Evolutionary conservation across 768 basidiomycete species (phyloP), one percentile per base, ranked within the genome.

Genomic region (Suillus fuscotomentosus): DNA sequence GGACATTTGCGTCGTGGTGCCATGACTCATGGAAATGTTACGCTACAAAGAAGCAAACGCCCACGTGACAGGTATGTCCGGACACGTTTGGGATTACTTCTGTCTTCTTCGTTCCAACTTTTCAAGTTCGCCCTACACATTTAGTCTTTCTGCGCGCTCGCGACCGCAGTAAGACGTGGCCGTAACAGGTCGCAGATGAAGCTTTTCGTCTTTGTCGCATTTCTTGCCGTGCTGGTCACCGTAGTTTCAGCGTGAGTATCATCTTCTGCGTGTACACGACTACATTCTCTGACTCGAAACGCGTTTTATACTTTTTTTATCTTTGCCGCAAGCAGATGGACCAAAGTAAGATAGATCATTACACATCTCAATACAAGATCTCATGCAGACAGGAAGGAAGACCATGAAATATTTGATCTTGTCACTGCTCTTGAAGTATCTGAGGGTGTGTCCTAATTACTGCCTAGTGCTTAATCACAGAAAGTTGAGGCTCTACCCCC

Each of bases 361-460:
- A 27, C n/a, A 2, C 39, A 54, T 45, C 53, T 64, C 22, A 14
- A 54, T 55, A 41, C 42, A 61, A 15, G 9, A 38, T 27, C 60
- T 66, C 14, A 61, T 51, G 65, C 42, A 47, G 6, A 20, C 17
- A 53, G 47, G 64, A 68, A 95, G 90, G 91, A 96, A 78, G 95
- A 98, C 79, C 86, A 97, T 81, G 95, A 98, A 76, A 96, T 98
- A 43, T 98, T 98, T 72, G 96, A 97, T 78, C 83, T 97, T 15
- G 95, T 97, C 64, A 84, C 86, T 67, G 91, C 84, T 22, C 74
- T 98, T 24, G 89, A 96, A 76, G 80, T 79, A 3, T 80, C 92
- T 3, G 96, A 97, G 81, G 95, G 95, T 82, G 60, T 60, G 79
- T 72, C 51, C 39, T 15, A 31, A 59, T 34, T 60, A 34, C 45